These are phyloP conservation scores for Solanum stenotomum DNA, from an alignment of 257 asterid genomes.

Conservation along the genomic window DNA sequence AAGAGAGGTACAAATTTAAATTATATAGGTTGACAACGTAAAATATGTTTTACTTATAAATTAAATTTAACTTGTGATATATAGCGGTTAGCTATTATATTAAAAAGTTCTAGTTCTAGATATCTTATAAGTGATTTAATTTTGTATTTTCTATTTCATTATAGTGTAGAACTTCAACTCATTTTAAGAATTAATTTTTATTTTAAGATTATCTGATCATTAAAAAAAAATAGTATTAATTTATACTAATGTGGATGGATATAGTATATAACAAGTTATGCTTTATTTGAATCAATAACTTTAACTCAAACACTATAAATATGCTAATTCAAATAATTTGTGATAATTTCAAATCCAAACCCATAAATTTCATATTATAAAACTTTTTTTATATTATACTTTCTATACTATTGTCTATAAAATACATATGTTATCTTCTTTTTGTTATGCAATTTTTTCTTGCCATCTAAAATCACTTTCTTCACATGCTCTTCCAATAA, in stretches of 20 bases:
- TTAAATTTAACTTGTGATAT: neutral
- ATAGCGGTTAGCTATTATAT: neutral
- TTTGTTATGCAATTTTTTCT: neutral
- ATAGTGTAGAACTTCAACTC: neutral
- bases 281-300: no score
- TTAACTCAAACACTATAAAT: no score
- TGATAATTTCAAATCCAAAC: no score
- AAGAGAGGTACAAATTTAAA: conserved; percentile 41
- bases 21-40: neutral
- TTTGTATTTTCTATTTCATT: neutral
- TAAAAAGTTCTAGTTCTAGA: no score
- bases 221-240: no score
- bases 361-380: no score
- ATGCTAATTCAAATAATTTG: no score
- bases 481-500: neutral
- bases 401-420: no score
- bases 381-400: no score
- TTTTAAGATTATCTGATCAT: no score
- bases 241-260: no score
- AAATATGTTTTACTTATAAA: neutral
- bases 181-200: neutral
- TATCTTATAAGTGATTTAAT: neutral
- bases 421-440: neutral
- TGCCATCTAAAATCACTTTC: neutral
- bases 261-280: no score